Conservation (phyloP, 2,329 filamentous ascomycete genomes). For the Macrophomina tecta region DNA sequence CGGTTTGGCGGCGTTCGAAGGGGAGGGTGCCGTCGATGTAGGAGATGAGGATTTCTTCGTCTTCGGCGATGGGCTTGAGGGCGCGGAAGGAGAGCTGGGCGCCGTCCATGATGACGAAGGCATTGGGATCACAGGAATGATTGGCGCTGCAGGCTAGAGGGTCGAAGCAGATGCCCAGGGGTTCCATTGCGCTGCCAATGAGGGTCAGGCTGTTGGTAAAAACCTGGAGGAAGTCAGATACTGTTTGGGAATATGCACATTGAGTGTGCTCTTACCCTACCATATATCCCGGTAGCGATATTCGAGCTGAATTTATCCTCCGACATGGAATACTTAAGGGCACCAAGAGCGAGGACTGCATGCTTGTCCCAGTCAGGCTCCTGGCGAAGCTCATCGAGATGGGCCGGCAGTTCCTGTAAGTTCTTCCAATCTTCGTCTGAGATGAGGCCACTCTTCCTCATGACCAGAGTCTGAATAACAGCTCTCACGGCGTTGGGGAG, state of each 20-base stretch:
- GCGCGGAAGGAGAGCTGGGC: slow-evolving; percentile 58
- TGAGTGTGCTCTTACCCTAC: slow-evolving; percentile 44
- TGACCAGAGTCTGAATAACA: slow-evolving; percentile 59
- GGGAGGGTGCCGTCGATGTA: slow-evolving; percentile 66
- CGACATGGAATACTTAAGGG: slow-evolving; percentile 59
- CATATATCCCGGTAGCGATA: slow-evolving; percentile 46
- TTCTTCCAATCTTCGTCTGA: slow-evolving; percentile 49
- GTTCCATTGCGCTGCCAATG: slow-evolving; percentile 61
- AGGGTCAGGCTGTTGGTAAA: slow-evolving; percentile 65
- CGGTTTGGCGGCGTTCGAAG: slow-evolving; percentile 55
- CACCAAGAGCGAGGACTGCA: slow-evolving; percentile 60
- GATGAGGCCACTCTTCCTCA: slow-evolving; percentile 47
- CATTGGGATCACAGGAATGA: slow-evolving; percentile 68
- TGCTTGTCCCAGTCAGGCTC: slow-evolving; percentile 52
- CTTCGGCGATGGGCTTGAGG: slow-evolving; percentile 57
- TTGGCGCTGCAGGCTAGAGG: slow-evolving; percentile 62
- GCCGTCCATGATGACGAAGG: slow-evolving; percentile 63
- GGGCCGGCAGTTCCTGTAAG: slow-evolving; percentile 54
- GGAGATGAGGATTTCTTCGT: slow-evolving; percentile 65
- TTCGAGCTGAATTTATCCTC: slow-evolving; percentile 42
- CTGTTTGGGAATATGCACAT: slow-evolving; percentile 24
- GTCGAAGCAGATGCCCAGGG: slow-evolving; percentile 65
- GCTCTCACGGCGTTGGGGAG: slow-evolving; percentile 64
- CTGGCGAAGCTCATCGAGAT: slow-evolving; percentile 55
- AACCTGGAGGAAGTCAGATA: slow-evolving; percentile 46